Percentiles rank a stretch among this genome's conserved stretches.
Evolutionary conservation across 2,329 filamentous ascomycete species (phyloP).

Genomic region (Cladophialophora carrionii): DNA sequence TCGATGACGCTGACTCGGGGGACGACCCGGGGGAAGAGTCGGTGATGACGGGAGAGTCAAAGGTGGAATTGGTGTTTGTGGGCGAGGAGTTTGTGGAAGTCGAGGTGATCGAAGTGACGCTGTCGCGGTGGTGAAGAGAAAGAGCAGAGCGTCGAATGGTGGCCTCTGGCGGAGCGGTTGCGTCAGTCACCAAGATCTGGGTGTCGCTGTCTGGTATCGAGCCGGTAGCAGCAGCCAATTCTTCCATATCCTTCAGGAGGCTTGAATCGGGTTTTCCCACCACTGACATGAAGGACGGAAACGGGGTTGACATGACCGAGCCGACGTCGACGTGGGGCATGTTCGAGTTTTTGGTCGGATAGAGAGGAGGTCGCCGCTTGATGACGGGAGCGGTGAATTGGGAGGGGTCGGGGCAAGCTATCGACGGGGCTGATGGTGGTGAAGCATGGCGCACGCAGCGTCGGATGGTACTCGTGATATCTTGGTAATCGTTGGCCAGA

Average conservation of each 20-base stretch:
- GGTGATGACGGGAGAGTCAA: slow-evolving; percentile 85
- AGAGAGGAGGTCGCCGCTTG: slow-evolving; percentile 35
- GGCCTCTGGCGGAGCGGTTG: slow-evolving; percentile 17
- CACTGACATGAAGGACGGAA: slow-evolving; percentile 39
- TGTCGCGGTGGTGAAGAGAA: slow-evolving; percentile 46
- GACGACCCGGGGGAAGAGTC: slow-evolving; percentile 91
- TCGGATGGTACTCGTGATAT: slow-evolving; percentile 20
- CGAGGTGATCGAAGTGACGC: slow-evolving; percentile 56
- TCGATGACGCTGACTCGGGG: slow-evolving; percentile 82
- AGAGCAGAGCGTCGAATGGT: slow-evolving; percentile 20
- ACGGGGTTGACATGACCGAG: slow-evolving; percentile 37
- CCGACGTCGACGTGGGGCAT: slow-evolving; percentile 37
- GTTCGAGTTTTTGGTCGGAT: slow-evolving; percentile 26
- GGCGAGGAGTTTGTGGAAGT: slow-evolving; percentile 93
- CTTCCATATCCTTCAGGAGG: slow-evolving; percentile 32
- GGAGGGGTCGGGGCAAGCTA: slow-evolving; percentile 22
- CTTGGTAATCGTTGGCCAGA: slow-evolving; percentile 28
- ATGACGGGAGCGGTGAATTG: slow-evolving; percentile 21
- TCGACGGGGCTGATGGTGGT: slow-evolving; percentile 17
- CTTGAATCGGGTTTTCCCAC: slow-evolving; percentile 31
- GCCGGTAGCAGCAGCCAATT: slow-evolving; percentile 17
- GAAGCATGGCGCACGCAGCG: slow-evolving; percentile 28
- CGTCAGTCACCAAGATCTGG: slow-evolving; percentile 31
- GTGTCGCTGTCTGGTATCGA: slow-evolving; percentile 29
- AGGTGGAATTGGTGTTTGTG: slow-evolving; percentile 89